These are phyloP conservation scores for Straminergon stramineum DNA, from an alignment of 225 moss, liverwort and hornwort species.

Conservation along the genomic window DNA sequence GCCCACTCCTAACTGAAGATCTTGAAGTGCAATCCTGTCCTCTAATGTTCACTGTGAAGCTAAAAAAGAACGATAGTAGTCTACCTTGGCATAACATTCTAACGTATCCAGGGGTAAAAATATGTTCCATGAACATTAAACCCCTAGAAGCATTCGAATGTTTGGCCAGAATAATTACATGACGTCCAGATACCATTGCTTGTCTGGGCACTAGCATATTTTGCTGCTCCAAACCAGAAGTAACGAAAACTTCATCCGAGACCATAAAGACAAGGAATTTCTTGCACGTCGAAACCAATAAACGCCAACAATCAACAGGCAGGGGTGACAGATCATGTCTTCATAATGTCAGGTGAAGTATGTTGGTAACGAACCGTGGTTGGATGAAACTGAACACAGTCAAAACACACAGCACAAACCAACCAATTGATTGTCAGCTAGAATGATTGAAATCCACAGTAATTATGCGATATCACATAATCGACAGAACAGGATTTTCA, in stretches of 20 bases:
- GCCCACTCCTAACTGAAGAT: neutral
- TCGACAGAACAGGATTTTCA: neutral
- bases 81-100: neutral
- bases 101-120: neutral
- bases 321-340: neutral
- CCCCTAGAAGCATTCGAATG: neutral
- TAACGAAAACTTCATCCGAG: neutral
- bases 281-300: neutral
- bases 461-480: neutral
- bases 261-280: neutral
- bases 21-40: neutral
- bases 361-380: neutral
- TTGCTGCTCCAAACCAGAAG: neutral
- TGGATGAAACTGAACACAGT: neutral
- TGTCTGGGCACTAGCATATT: neutral
- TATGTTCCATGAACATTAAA: neutral
- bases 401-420: neutral
- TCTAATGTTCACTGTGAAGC: neutral
- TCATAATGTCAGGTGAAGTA: neutral
- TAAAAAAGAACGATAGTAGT: neutral
- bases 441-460: neutral
- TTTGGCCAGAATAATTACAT: neutral
- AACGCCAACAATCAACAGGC: neutral
- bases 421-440: neutral
- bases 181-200: neutral